Percentiles rank a stretch among this genome's conserved stretches.
phyloP scores from a whole-genome alignment of 2,329 filamentous ascomycete genomes.

The Stemphylium lycopersici region DNA sequence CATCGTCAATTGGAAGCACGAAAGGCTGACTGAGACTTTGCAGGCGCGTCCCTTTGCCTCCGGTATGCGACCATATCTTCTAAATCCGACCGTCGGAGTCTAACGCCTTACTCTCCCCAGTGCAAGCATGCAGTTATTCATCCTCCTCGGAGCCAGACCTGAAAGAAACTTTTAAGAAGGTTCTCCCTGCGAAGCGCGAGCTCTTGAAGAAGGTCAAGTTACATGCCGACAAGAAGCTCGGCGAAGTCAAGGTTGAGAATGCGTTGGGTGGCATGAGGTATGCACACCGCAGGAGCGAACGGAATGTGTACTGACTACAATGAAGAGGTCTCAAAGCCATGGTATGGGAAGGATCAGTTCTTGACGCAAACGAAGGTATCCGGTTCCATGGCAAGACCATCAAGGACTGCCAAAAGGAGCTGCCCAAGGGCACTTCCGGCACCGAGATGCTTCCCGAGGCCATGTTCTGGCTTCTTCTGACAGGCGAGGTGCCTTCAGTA shows the following conservation, averaged over 20 bases:
- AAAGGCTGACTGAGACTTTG: conserved; percentile 26
- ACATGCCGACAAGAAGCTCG: conserved; percentile 79
- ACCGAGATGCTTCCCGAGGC: conserved; percentile 98
- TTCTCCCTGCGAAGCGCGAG: conserved; percentile 91
- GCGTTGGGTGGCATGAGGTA: conserved; percentile 93
- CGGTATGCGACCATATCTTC: conserved; percentile 42
- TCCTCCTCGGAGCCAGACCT: conserved; percentile 83
- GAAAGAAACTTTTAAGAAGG: conserved; percentile 81
- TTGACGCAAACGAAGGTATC: conserved; percentile 96
- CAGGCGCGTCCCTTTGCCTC: conserved; percentile 41
- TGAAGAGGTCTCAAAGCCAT: conserved; percentile 86
- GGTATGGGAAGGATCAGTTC: conserved; percentile 97
- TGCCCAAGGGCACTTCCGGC: conserved; percentile 89
- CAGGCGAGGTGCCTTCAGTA: conserved; percentile 85
- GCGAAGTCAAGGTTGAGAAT: conserved; percentile 92
- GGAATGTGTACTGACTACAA: conserved; percentile 14
- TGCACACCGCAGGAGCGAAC: background rate
- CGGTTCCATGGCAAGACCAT: conserved; percentile 98
- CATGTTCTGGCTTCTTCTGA: conserved; percentile 99
- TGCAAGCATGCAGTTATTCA: conserved; percentile 67
- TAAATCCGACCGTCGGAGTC: background rate
- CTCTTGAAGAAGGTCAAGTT: conserved; percentile 93
- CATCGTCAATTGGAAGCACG: background rate
- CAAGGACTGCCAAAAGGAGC: conserved; percentile 92
- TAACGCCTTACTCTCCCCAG: conserved; percentile 31